A percentile compares a stretch with the other conserved stretches of the same genome.
Conservation (phyloP, 768 basidiomycete species). For the Panus rudis region DNA sequence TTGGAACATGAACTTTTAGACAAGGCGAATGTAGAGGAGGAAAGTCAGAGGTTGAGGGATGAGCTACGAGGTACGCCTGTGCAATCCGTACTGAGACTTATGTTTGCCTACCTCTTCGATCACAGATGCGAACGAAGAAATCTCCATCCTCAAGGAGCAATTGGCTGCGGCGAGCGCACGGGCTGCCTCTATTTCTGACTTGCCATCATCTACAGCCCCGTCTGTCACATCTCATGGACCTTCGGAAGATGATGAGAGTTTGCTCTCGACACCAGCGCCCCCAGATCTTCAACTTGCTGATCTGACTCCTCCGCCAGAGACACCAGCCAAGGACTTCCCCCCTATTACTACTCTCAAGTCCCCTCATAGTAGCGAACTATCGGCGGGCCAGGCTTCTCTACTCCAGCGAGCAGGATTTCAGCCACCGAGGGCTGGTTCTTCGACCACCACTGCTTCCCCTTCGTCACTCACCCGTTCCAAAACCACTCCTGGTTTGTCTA, state of each 20-base stretch:
- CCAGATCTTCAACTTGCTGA: slow-evolving; percentile 56
- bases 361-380: slow-evolving; percentile 8
- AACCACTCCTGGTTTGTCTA: slow-evolving; percentile 46
- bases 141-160: slow-evolving; percentile 77
- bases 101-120: slow-evolving; percentile 8
- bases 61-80: slow-evolving; percentile 73
- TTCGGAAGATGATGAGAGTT: slow-evolving; percentile 41
- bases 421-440: slow-evolving; percentile 30
- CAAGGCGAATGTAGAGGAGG: slow-evolving; percentile 87
- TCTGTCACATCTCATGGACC: slow-evolving; percentile 25
- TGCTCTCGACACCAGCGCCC: slow-evolving; percentile 53
- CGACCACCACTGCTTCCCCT: slow-evolving; percentile 35
- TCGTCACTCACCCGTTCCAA: slow-evolving; percentile 48
- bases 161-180: slow-evolving; percentile 34
- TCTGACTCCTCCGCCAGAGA: slow-evolving; percentile 39
- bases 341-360: slow-evolving; percentile 21
- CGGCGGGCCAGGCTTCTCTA: slow-evolving; percentile 9
- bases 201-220: slow-evolving; percentile 18
- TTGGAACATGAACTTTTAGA: slow-evolving; percentile 92
- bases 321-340: slow-evolving; percentile 23
- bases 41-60: slow-evolving; percentile 84
- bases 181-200: slow-evolving; percentile 17
- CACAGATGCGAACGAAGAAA: slow-evolving; percentile 79
- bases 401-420: slow-evolving; percentile 48
- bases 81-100: background rate